phyloP scores from a whole-genome alignment of 2,329 filamentous ascomycete genomes.

The Colletotrichum truncatum region DNA sequence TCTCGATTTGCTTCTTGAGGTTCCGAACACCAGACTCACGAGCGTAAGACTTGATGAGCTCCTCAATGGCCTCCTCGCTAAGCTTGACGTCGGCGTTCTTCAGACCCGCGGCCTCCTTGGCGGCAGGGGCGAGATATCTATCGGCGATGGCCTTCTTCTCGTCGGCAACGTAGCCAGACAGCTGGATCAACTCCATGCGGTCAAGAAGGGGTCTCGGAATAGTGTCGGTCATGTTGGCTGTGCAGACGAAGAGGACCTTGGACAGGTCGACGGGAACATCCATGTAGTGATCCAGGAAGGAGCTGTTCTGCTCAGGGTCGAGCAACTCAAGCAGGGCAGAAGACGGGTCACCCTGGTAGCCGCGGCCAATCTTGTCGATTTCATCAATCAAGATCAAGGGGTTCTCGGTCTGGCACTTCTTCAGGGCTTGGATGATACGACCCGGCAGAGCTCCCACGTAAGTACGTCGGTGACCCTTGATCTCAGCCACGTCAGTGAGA shows the following conservation, averaged over 20 bases:
- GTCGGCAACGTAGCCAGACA: constrained; percentile 96
- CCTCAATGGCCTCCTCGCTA: constrained; percentile 87
- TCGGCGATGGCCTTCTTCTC: constrained; percentile 99
- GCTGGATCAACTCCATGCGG: constrained; percentile 96
- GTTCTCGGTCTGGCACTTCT: constrained; percentile 99
- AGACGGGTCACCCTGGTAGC: constrained; percentile 95
- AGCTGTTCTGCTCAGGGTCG: constrained; percentile 96
- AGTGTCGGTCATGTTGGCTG: constrained; percentile 98
- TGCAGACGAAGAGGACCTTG: constrained; percentile 98
- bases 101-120: constrained; percentile 92
- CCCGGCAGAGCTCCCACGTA: constrained; percentile 96
- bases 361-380: constrained; percentile 96
- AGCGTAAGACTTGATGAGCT: constrained; percentile 98
- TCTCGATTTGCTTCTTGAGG: constrained; percentile 99
- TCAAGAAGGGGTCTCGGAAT: constrained; percentile 94
- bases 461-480: constrained; percentile 96
- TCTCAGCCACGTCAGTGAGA: constrained; percentile 96
- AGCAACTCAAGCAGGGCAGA: constrained; percentile 93
- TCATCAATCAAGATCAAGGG: constrained; percentile 96
- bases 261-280: constrained; percentile 97
- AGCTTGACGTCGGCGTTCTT: constrained; percentile 92
- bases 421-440: constrained; percentile 96
- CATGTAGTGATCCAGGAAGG: constrained; percentile 98
- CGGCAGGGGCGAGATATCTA: constrained; percentile 88
- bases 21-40: constrained; percentile 97